A percentile compares a stretch with the other conserved stretches of the same genome.
phyloP scores from a whole-genome alignment of 2,329 filamentous ascomycete genomes.

The Capronia americana region DNA sequence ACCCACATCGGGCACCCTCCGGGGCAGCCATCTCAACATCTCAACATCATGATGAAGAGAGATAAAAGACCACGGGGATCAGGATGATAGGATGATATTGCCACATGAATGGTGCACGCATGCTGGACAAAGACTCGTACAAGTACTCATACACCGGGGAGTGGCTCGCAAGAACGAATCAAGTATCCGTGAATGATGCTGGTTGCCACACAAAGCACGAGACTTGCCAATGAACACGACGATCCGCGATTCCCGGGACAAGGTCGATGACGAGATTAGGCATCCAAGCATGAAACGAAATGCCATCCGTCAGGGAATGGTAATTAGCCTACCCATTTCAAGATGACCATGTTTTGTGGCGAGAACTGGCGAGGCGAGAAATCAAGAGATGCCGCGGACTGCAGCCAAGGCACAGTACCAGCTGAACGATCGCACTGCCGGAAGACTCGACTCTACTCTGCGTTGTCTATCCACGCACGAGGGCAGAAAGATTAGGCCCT shows the following conservation, averaged over 20 bases:
- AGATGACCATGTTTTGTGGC: not conserved
- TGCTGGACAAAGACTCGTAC: not conserved
- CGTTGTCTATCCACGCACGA: not conserved
- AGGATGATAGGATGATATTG: not conserved
- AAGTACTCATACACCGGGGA: not conserved
- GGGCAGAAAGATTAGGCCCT: not conserved
- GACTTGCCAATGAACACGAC: not conserved
- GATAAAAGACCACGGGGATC: not conserved
- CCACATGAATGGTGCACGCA: not conserved
- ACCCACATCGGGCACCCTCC: not conserved
- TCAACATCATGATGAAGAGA: slow-evolving; percentile 2
- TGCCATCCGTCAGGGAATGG: not conserved
- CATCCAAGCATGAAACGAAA: not conserved
- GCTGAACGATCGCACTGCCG: not conserved
- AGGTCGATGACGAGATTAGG: not conserved
- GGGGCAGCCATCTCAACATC: not conserved
- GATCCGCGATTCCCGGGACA: not conserved
- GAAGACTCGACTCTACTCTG: not conserved
- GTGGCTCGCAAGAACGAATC: not conserved
- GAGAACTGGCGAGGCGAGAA: not conserved
- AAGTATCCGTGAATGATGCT: not conserved
- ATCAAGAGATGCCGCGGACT: not conserved
- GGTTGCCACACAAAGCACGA: not conserved
- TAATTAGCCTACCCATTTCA: not conserved
- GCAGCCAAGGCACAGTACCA: not conserved